These are phyloP conservation scores for Amylocystis lapponica DNA, from an alignment of 768 basidiomycete species.

Conservation along the genomic window DNA sequence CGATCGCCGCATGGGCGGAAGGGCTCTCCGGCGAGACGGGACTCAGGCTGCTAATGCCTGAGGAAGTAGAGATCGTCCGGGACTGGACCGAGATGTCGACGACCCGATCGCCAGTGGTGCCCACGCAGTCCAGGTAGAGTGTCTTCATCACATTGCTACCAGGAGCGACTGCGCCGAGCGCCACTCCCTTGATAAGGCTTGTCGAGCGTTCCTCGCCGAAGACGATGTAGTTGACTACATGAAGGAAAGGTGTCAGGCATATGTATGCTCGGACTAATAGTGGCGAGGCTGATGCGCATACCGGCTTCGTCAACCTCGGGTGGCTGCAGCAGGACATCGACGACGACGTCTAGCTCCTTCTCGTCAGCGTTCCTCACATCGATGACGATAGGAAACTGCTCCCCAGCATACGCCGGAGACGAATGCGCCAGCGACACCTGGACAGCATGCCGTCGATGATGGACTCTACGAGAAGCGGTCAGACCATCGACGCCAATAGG, in stretches of 20 bases:
- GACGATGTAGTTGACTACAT: conserved; percentile 52
- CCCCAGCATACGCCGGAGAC: conserved; percentile 73
- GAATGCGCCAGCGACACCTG: conserved; percentile 50
- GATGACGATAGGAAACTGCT: conserved; percentile 70
- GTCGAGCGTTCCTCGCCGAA: conserved; percentile 61
- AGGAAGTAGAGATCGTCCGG: conserved; percentile 22
- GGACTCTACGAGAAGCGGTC: conserved; percentile 39
- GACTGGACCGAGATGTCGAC: conserved; percentile 82
- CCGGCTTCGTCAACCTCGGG: conserved; percentile 69
- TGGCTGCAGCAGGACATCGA: conserved; percentile 80
- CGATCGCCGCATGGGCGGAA: conserved; percentile 23
- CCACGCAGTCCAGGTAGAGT: conserved; percentile 54
- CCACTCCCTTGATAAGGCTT: conserved; percentile 67
- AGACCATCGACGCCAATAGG: neutral
- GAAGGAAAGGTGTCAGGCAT: neutral
- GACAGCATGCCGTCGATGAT: conserved; percentile 56
- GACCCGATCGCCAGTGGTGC: conserved; percentile 62
- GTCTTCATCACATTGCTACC: conserved; percentile 56
- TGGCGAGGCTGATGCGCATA: conserved; percentile 36
- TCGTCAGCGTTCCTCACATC: conserved; percentile 69
- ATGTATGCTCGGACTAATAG: neutral
- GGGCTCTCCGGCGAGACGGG: conserved; percentile 15
- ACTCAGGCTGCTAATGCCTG: conserved; percentile 1
- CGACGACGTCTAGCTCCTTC: conserved; percentile 55
- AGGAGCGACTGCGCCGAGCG: conserved; percentile 57